Conservation (phyloP, 257 asterid species). For the Ophiorrhiza pumila region DNA sequence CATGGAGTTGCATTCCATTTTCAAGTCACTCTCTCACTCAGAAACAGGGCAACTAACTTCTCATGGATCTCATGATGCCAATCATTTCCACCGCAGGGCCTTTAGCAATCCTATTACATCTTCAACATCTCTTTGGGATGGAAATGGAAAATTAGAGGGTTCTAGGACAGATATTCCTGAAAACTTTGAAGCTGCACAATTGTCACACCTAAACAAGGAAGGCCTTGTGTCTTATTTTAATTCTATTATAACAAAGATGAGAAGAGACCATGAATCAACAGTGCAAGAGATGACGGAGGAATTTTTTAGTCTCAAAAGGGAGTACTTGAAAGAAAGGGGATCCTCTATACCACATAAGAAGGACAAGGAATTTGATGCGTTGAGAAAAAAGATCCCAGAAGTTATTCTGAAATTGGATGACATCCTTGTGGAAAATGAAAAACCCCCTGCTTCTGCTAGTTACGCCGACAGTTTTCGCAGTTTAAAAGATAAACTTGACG, state of each 20-base stretch:
- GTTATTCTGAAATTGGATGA: conserved; percentile 57
- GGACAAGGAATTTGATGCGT: conserved; percentile 61
- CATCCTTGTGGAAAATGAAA: conserved; percentile 51
- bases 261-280: conserved; percentile 75
- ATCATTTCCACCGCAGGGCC: conserved; percentile 43
- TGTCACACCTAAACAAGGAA: conserved; percentile 54
- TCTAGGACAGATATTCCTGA: conserved; percentile 48
- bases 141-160: conserved; percentile 47
- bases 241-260: conserved; percentile 49
- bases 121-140: conserved; percentile 37
- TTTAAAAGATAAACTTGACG: conserved; percentile 47
- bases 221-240: conserved; percentile 59
- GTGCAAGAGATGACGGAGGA: conserved; percentile 60
- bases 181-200: conserved; percentile 48
- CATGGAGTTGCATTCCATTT: conserved; percentile 51
- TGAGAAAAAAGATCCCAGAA: conserved; percentile 63
- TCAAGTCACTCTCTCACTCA: conserved; percentile 48
- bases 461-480: conserved; percentile 35
- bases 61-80: conserved; percentile 63
- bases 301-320: conserved; percentile 57
- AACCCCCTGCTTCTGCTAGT: conserved; percentile 34
- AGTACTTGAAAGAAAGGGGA: conserved; percentile 55
- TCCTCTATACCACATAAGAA: conserved; percentile 44
- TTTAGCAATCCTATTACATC: conserved; percentile 35
- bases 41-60: conserved; percentile 49